phyloP scores from a whole-genome alignment of 225 moss, liverwort and hornwort genomes.

The Polytrichum commune region DNA sequence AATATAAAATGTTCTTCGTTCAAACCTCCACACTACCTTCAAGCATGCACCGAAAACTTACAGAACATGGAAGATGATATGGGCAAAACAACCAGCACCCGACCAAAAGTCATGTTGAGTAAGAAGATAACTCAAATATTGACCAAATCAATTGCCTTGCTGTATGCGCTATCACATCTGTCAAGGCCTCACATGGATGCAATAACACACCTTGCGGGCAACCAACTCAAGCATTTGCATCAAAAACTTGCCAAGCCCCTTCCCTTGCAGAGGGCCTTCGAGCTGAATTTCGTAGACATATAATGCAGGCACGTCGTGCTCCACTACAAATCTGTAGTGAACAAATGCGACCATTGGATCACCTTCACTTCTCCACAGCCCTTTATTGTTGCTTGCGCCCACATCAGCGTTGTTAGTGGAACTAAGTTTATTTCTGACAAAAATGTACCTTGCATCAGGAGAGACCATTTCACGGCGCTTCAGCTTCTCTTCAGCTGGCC shows the following conservation, averaged over 20 bases:
- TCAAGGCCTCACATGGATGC: neutral
- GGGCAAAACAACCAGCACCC: no score
- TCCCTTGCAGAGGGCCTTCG: slow-evolving; percentile 74
- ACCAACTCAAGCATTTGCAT: slow-evolving; percentile 89
- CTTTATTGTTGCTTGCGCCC: slow-evolving; percentile 23
- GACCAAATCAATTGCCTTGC: neutral
- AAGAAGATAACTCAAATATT: no score
- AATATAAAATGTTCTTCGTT: no score
- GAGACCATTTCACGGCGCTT: slow-evolving; percentile 94
- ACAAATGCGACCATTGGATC: slow-evolving; percentile 85
- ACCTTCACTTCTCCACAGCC: slow-evolving; percentile 71
- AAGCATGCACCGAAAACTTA: no score
- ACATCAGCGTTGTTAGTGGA: slow-evolving; percentile 23
- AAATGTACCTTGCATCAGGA: slow-evolving; percentile 80
- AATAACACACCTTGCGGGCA: slow-evolving; percentile 68
- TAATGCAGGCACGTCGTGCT: slow-evolving; percentile 81
- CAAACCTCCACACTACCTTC: no score
- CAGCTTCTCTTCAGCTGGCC: slow-evolving; percentile 77
- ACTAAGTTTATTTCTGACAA: slow-evolving; percentile 50
- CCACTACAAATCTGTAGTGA: slow-evolving; percentile 86
- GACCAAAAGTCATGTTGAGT: no score
- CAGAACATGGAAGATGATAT: no score
- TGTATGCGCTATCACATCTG: neutral
- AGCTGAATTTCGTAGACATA: slow-evolving; percentile 95
- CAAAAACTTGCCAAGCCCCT: slow-evolving; percentile 92